phyloP scores from a whole-genome alignment of 2,329 filamentous ascomycete genomes.

The Cladophialophora carrionii region DNA sequence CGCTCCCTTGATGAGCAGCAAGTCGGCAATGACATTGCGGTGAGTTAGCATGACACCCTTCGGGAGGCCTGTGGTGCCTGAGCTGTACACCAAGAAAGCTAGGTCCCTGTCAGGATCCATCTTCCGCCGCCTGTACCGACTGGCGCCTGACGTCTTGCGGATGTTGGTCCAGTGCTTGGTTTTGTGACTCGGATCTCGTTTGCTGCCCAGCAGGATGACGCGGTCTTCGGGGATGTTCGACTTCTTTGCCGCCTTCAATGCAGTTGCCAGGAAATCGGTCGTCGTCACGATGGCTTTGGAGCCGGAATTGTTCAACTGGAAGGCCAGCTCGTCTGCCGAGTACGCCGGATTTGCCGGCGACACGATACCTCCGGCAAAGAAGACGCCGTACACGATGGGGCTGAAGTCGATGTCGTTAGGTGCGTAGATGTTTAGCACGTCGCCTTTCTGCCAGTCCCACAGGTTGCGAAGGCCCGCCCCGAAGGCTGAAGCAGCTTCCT shows the following conservation, averaged over 20 bases:
- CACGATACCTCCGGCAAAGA: constrained; percentile 80
- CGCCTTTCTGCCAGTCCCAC: constrained; percentile 80
- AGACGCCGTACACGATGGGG: constrained; percentile 73
- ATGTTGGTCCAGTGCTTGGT: constrained; percentile 76
- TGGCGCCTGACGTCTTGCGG: constrained; percentile 65
- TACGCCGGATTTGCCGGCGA: constrained; percentile 88
- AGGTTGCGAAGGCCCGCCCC: constrained; percentile 74
- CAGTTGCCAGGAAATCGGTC: constrained; percentile 64
- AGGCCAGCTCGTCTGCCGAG: constrained; percentile 78
- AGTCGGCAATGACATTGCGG: constrained; percentile 77
- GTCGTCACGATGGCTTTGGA: constrained; percentile 79
- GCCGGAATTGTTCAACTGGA: constrained; percentile 77
- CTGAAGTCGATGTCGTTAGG: constrained; percentile 87
- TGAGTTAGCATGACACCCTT: constrained; percentile 92
- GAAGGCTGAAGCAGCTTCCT: constrained; percentile 69
- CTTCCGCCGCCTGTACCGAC: constrained; percentile 63
- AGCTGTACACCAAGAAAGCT: constrained; percentile 84
- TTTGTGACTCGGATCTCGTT: constrained; percentile 60
- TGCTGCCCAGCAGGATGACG: constrained; percentile 78
- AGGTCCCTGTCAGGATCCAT: constrained; percentile 72
- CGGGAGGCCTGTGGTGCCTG: constrained; percentile 85
- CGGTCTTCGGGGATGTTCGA: constrained; percentile 72
- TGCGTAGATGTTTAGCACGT: constrained; percentile 80
- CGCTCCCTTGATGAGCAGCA: constrained; percentile 60
- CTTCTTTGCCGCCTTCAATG: constrained; percentile 67